These are phyloP conservation scores for Penicillium sp. DNA, from an alignment of 2,329 filamentous ascomycete genomes.

Conservation along the genomic window DNA sequence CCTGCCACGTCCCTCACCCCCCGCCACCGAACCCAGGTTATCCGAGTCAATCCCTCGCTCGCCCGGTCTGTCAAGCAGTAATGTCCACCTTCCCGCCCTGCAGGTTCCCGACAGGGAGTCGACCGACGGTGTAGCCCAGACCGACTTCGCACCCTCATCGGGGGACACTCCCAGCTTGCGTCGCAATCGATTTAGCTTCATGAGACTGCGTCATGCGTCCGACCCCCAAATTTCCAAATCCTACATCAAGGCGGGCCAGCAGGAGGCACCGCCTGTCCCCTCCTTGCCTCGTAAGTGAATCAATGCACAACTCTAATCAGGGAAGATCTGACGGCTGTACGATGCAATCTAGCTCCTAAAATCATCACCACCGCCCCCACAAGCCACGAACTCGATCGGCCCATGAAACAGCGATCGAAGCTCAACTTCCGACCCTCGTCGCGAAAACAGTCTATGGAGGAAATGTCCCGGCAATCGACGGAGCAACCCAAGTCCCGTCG, in stretches of 20 bases:
- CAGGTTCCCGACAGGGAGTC: constrained; percentile 16
- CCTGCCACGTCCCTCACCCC: constrained; percentile 34
- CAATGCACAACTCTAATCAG: neutral
- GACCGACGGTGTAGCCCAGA: constrained; percentile 16
- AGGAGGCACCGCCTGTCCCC: constrained; percentile 51
- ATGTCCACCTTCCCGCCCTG: constrained; percentile 12
- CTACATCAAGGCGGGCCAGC: constrained; percentile 63
- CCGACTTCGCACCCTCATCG: constrained; percentile 19
- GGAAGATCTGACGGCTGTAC: neutral
- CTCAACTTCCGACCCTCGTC: constrained; percentile 42
- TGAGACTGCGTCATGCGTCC: constrained; percentile 88
- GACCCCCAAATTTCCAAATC: constrained; percentile 83
- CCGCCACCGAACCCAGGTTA: constrained; percentile 31
- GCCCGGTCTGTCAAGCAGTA: constrained; percentile 15
- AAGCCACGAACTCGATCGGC: constrained; percentile 56
- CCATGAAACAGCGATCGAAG: constrained; percentile 41
- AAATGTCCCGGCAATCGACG: constrained; percentile 22
- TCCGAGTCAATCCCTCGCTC: constrained; percentile 39
- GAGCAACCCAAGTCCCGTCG: constrained; percentile 23
- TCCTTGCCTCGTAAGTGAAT: constrained; percentile 40
- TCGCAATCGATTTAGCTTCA: constrained; percentile 61
- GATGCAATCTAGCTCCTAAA: constrained; percentile 50
- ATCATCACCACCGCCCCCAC: constrained; percentile 95
- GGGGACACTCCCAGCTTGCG: constrained; percentile 29
- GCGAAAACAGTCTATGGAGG: constrained; percentile 37